A percentile compares a stretch with the other conserved stretches of the same genome.
These are phyloP conservation scores for Comarum palustre DNA, from an alignment of 306 rosid genomes.

Conservation along the genomic window DNA sequence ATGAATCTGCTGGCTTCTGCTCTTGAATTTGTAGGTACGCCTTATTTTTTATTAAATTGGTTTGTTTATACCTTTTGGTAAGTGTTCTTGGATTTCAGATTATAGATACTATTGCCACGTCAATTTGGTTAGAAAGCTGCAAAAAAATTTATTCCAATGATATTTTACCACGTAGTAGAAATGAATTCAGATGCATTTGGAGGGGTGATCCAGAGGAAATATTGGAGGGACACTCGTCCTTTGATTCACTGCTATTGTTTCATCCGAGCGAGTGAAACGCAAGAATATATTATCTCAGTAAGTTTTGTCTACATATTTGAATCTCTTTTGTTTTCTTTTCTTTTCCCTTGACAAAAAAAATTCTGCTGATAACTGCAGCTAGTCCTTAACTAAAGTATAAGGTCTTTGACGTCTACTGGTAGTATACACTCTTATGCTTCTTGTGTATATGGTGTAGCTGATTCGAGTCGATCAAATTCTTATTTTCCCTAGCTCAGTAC, in stretches of 20 bases:
- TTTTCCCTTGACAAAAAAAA: not conserved
- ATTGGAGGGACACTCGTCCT: conserved; percentile 79
- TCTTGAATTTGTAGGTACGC: conserved; percentile 74
- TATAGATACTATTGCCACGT: not conserved
- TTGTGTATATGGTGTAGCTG: not conserved
- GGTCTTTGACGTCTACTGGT: not conserved
- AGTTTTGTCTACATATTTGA: conserved; percentile 29
- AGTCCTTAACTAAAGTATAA: not conserved
- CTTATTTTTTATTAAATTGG: not conserved
- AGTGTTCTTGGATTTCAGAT: not conserved
- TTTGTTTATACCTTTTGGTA: not conserved
- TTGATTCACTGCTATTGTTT: conserved; percentile 93
- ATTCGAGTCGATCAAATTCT: not conserved
- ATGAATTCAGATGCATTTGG: conserved; percentile 65
- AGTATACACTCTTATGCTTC: not conserved
- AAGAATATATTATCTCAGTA: conserved; percentile 62
- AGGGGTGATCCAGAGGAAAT: conserved; percentile 52
- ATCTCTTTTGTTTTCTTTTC: not conserved
- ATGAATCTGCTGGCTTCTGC: conserved; percentile 98
- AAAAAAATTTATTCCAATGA: not conserved
- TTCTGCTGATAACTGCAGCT: not conserved
- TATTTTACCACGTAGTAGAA: not conserved
- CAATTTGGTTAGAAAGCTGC: not conserved
- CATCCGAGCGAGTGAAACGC: conserved; percentile 75
- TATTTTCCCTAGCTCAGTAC: not conserved